These are phyloP conservation scores for Phtheirospermum japonicum DNA, from an alignment of 257 asterid genomes.

Conservation along the genomic window DNA sequence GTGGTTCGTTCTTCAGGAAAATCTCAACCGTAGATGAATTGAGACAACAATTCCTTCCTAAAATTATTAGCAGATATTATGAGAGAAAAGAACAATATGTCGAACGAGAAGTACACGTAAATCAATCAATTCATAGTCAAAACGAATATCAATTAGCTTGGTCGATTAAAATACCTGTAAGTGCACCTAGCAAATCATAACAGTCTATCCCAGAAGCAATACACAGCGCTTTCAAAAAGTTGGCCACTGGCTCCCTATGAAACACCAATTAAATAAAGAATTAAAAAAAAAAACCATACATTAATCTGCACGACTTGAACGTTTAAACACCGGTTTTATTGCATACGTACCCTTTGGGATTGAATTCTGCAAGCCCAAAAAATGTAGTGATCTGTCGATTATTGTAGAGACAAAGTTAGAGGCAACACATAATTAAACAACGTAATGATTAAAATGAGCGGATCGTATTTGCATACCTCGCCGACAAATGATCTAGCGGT, in stretches of 20 bases:
- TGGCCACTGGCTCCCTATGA: constrained; percentile 41
- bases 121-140: neutral
- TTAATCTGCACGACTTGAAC: neutral
- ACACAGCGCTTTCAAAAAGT: constrained; percentile 47
- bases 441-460: neutral
- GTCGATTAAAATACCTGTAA: constrained; percentile 50
- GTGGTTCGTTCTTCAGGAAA: constrained; percentile 70
- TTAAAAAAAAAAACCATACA: neutral
- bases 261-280: neutral
- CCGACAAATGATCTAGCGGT: constrained; percentile 68
- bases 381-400: constrained; percentile 52
- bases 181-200: constrained; percentile 52
- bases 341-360: constrained; percentile 52
- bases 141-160: neutral
- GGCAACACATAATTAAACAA: neutral
- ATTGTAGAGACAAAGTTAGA: neutral
- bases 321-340: no score
- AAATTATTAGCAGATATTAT: neutral
- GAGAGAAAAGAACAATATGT: neutral
- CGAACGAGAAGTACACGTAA: neutral
- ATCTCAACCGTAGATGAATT: constrained; percentile 57
- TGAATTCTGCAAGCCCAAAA: constrained; percentile 78
- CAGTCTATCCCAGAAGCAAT: constrained; percentile 50
- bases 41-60: constrained; percentile 82
- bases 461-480: constrained; percentile 43